These are phyloP conservation scores for Paecilomyces sp. DNA, from an alignment of 2,329 filamentous ascomycete genomes.

Conservation along the genomic window DNA sequence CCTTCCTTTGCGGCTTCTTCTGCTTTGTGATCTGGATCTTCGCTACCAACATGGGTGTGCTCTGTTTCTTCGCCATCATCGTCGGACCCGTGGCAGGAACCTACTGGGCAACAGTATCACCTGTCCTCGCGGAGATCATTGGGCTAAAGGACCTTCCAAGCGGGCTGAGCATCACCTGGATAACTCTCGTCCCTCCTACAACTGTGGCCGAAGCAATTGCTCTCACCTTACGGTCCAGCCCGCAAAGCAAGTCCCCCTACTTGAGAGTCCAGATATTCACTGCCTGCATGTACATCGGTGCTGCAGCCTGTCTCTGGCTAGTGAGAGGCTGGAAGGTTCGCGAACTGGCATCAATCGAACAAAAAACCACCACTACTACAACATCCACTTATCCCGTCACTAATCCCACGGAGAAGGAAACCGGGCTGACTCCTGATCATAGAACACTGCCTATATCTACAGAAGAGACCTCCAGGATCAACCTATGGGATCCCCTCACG, in stretches of 20 bases:
- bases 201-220: conserved; percentile 50
- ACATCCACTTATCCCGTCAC: background rate
- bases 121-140: conserved; percentile 55
- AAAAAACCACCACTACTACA: conserved; percentile 4
- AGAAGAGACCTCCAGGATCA: background rate
- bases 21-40: conserved; percentile 57
- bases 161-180: conserved; percentile 53
- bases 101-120: conserved; percentile 53
- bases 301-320: conserved; percentile 41
- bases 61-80: conserved; percentile 20
- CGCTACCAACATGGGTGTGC: conserved; percentile 49
- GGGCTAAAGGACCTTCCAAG: conserved; percentile 52
- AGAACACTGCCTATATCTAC: conserved; percentile 3
- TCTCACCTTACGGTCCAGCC: conserved; percentile 45
- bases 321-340: conserved; percentile 35
- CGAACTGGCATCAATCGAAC: conserved; percentile 17
- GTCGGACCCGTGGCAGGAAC: conserved; percentile 46
- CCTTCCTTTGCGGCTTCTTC: conserved; percentile 50
- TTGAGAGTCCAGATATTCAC: conserved; percentile 47
- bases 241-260: conserved; percentile 22
- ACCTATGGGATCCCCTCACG: conserved; percentile 19
- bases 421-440: background rate
- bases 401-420: conserved; percentile 7
- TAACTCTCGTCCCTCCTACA: conserved; percentile 49
- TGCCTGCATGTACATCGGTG: conserved; percentile 54